A percentile compares a stretch with the other conserved stretches of the same genome.
Evolutionary conservation across 345 rosid species (phyloP).

Genomic region (Toxicodendron radicans): DNA sequence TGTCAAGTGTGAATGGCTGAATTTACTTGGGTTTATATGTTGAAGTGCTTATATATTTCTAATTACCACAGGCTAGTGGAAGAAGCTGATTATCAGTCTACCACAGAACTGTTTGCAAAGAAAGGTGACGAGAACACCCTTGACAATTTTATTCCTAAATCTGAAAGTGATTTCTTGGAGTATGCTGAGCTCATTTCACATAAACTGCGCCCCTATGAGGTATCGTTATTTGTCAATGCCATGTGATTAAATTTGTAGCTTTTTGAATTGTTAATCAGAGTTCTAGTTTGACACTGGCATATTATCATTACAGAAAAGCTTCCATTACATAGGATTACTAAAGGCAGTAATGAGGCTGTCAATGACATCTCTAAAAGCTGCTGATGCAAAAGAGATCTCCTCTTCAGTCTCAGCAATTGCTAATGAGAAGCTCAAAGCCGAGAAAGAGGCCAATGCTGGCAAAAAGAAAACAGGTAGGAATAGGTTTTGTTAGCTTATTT

Average conservation of each 20-base stretch:
- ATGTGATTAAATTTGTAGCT: too few relatives aligned
- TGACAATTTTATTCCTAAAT: constrained; percentile 83
- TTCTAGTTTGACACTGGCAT: not conserved
- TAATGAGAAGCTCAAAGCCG: constrained; percentile 86
- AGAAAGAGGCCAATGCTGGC: constrained; percentile 74
- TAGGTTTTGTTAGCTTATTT: too few relatives aligned
- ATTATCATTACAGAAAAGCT: constrained; percentile 70
- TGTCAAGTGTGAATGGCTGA: too few relatives aligned
- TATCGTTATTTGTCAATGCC: constrained; percentile 8
- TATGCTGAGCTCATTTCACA: constrained; percentile 87
- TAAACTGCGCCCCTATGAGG: constrained; percentile 77
- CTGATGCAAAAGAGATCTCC: constrained; percentile 87
- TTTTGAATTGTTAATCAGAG: not conserved
- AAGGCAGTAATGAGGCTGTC: constrained; percentile 87
- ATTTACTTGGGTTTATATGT: too few relatives aligned
- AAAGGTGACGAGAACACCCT: constrained; percentile 59
- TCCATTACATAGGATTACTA: constrained; percentile 64
- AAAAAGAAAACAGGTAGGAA: constrained; percentile 77
- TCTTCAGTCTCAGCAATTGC: constrained; percentile 83
- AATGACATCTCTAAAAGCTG: constrained; percentile 66
- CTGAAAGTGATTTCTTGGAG: constrained; percentile 86
- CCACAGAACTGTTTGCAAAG: constrained; percentile 66
- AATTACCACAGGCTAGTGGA: constrained; percentile 68
- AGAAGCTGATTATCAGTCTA: constrained; percentile 82
- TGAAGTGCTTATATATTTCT: constrained; percentile 3